Base-by-base conservation (phyloP, 2,329 filamentous ascomycete genomes). In the Xylariaceae sp. region DNA sequence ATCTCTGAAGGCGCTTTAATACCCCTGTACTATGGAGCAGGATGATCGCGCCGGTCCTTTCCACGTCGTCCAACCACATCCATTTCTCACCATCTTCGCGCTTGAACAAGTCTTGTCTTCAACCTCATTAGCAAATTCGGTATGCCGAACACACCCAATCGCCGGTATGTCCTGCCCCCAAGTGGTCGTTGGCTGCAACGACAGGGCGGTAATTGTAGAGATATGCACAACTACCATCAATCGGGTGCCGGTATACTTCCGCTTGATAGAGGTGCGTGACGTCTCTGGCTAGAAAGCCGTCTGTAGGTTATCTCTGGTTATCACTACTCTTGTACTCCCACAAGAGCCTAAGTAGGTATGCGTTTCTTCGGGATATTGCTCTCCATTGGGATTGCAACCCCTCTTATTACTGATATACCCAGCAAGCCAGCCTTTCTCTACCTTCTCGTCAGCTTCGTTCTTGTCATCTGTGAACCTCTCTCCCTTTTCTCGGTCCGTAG, bases 21-120 rank as follows among this genome's bases (percentile, higher is more conserved):
- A 12, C 32, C 32, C n/a, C 32, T 37, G 32, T 37, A 12, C 32
- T 37, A 37, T 10, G 32, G 32, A 37, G 32, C 32, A 52, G 58
- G 52, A 64, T 48, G 56, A 48, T 67, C 60, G 68, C 67, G 66
- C 67, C 70, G 65, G 64, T 62, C 64, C 49, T 50, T 66, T 54
- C 46, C 56, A 56, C 51, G 50, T 52, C 32, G 44, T 41, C 68
- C 70, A 71, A 71, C 66, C 67, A 68, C 54, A 58, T 48, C 48
- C 43, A 48, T 54, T 54, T 59, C 59, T 62, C 57, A 49, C 65
- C 63, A 52, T 63, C 60, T 63, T 63, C 62, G 62, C 59, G 64
- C 67, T 62, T 57, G 54, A 60, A 42, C 48, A 48, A 53, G 53
- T 57, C 57, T 62, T 55, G 56, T 60, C 58, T 59, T 65, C 60